A percentile compares a stretch with the other conserved stretches of the same genome.
Evolutionary conservation across 805 yeast species (phyloP).

Genomic region (Maudiozyma turicensis): DNA sequence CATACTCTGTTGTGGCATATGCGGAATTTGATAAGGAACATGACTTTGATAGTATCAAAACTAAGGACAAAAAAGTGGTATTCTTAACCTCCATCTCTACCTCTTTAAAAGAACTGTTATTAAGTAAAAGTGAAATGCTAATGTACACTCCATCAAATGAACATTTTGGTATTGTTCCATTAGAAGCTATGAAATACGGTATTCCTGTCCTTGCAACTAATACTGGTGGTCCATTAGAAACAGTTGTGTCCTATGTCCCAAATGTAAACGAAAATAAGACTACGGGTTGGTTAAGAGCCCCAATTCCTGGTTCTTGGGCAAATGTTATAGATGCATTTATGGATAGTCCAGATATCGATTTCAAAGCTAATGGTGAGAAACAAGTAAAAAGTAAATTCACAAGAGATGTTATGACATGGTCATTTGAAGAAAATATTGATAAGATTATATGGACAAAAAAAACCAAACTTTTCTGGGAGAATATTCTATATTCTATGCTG

Average conservation of each 20-base stretch:
- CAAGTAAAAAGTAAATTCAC: conserved; percentile 30
- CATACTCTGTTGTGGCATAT: conserved; percentile 35
- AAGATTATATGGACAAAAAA: conserved; percentile 20
- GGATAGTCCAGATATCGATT: not conserved
- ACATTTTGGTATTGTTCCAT: conserved; percentile 96
- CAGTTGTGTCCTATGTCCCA: conserved; percentile 32
- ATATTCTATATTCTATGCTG: conserved; percentile 5
- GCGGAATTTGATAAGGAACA: conserved; percentile 18
- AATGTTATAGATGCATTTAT: conserved; percentile 32
- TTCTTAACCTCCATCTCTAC: conserved; percentile 78
- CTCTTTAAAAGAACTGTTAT: conserved; percentile 49
- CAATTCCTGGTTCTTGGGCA: conserved; percentile 46
- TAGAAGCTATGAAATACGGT: conserved; percentile 83
- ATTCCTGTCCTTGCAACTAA: conserved; percentile 80
- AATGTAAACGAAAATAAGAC: conserved; percentile 30
- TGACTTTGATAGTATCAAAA: conserved; percentile 10
- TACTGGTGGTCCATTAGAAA: conserved; percentile 90
- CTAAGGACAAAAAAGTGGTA: conserved; percentile 40
- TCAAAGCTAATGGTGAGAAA: conserved; percentile 21
- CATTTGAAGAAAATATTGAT: conserved; percentile 30
- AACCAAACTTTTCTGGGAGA: conserved; percentile 26
- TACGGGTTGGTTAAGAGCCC: conserved; percentile 55
- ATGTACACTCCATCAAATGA: conserved; percentile 86
- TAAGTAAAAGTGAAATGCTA: conserved; percentile 48
- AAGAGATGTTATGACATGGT: conserved; percentile 31